Conservation (phyloP, 495 filamentous ascomycete genomes). For the Ascobolus immersus region DNA sequence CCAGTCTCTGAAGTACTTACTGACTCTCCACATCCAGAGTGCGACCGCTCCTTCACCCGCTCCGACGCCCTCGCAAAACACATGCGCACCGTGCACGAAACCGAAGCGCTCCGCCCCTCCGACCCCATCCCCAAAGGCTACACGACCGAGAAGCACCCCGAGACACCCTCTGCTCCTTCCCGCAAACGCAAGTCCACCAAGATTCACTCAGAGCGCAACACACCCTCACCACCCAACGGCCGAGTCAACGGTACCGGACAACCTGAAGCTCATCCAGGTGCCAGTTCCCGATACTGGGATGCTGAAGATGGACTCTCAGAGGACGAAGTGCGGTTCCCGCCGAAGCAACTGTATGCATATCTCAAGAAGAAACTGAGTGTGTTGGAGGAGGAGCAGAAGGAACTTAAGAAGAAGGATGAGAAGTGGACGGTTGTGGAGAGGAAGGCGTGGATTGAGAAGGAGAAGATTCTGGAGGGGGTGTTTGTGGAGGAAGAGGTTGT, state of each 20-base stretch:
- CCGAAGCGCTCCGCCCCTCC: conserved; percentile 67
- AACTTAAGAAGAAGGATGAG: conserved; percentile 37
- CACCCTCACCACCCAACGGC: conserved; percentile 6
- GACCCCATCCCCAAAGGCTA: conserved; percentile 62
- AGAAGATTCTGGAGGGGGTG: conserved; percentile 32
- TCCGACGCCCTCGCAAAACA: conserved; percentile 95
- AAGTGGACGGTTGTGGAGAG: conserved; percentile 38
- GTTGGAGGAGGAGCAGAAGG: conserved; percentile 44
- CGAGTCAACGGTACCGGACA: not conserved
- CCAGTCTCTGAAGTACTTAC: too few species aligned
- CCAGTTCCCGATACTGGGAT: conserved; percentile 23
- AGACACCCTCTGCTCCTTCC: conserved; percentile 22
- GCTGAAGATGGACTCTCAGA: conserved; percentile 42
- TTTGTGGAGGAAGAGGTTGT: conserved; percentile 24
- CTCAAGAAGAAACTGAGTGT: conserved; percentile 57
- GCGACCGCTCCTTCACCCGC: conserved; percentile 86
- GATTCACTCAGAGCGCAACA: conserved; percentile 22
- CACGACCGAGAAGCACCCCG: conserved; percentile 24
- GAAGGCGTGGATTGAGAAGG: conserved; percentile 67
- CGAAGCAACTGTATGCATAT: conserved; percentile 42
- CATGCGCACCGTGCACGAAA: conserved; percentile 96
- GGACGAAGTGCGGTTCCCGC: conserved; percentile 42
- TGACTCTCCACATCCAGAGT: conserved; percentile 32
- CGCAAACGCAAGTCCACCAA: conserved; percentile 28
- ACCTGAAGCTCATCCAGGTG: not conserved